These are phyloP conservation scores for Cylindrotheca closterium DNA, from an alignment of 108 stramenopile species.

Conservation along the genomic window DNA sequence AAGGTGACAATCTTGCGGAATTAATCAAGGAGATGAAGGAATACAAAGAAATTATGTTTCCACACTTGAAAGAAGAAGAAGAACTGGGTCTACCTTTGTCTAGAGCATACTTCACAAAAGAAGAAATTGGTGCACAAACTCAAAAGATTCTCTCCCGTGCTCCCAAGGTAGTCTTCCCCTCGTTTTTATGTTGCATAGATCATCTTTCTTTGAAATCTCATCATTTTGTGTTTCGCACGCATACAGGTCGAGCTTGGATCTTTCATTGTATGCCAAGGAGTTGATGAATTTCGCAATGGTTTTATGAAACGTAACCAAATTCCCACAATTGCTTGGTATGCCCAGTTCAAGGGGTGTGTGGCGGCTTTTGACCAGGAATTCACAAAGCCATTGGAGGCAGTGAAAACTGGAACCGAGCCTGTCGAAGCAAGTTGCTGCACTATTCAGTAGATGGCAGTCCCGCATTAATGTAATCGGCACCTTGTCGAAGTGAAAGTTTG, in stretches of 20 bases:
- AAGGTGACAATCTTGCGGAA: conserved; percentile 21
- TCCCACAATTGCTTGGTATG: conserved; percentile 33
- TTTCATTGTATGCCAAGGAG: conserved; percentile 7
- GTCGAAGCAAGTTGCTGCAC: conserved; percentile 2
- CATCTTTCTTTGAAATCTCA: background rate
- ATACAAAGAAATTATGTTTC: conserved; percentile 30
- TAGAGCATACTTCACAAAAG: conserved; percentile 41
- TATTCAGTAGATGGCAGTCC: background rate
- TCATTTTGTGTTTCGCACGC: background rate
- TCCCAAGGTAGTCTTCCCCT: conserved; percentile 18
- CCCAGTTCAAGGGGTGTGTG: conserved; percentile 5
- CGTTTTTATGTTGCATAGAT: conserved; percentile 16
- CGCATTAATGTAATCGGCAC: no score
- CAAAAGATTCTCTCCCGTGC: conserved; percentile 14
- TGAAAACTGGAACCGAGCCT: conserved; percentile 7
- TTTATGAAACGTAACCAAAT: conserved; percentile 42
- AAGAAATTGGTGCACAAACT: conserved; percentile 20
- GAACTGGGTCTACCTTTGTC: conserved; percentile 27
- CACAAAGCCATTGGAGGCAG: conserved; percentile 8
- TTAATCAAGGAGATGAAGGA: conserved; percentile 13
- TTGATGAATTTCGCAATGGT: conserved; percentile 25
- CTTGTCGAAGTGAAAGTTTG: no score
- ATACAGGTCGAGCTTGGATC: background rate
- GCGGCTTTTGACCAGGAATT: conserved; percentile 9
- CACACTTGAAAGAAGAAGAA: conserved; percentile 54